phyloP scores from a whole-genome alignment of 768 basidiomycete species.

The Pleurotus eryngii region DNA sequence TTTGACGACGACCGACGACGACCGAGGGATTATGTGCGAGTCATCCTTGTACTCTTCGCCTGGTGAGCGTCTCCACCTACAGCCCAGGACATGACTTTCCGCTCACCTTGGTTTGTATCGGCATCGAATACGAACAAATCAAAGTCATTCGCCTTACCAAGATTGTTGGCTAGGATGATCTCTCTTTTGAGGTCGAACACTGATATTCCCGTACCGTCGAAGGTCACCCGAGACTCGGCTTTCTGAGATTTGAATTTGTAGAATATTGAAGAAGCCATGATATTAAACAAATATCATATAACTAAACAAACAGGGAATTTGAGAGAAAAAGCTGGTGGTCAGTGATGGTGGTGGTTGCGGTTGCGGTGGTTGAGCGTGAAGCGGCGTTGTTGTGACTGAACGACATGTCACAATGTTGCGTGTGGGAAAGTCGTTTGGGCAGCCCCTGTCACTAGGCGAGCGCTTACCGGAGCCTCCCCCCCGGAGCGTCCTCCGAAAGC shows the following conservation, averaged over 20 bases:
- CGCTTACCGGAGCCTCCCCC: too few relatives aligned
- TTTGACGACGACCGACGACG: constrained; percentile 91
- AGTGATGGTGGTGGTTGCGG: too few relatives aligned
- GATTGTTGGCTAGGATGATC: constrained; percentile 93
- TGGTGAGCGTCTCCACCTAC: background rate
- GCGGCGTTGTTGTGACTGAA: too few relatives aligned
- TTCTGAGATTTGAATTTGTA: constrained; percentile 96
- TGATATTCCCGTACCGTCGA: constrained; percentile 98
- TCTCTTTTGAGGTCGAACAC: constrained; percentile 99
- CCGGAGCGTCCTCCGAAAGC: too few relatives aligned
- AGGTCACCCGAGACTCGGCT: constrained; percentile 92
- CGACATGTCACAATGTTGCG: too few relatives aligned
- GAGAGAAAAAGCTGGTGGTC: constrained; percentile 14
- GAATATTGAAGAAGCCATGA: constrained; percentile 91
- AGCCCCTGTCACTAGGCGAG: too few relatives aligned
- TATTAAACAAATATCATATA: constrained; percentile 35
- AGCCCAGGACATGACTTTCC: background rate
- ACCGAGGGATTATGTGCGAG: constrained; percentile 86
- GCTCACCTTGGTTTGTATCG: constrained; percentile 83
- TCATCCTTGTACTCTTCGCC: constrained; percentile 86
- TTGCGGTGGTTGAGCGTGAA: too few relatives aligned
- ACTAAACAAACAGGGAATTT: constrained; percentile 20
- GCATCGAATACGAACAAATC: constrained; percentile 86
- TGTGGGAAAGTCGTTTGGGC: too few relatives aligned
- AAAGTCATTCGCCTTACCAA: constrained; percentile 96